Evolutionary conservation across 2,329 filamentous ascomycete species (phyloP), one percentile per base, ranked within the genome.

Genomic region (Calonectria pauciramosa): DNA sequence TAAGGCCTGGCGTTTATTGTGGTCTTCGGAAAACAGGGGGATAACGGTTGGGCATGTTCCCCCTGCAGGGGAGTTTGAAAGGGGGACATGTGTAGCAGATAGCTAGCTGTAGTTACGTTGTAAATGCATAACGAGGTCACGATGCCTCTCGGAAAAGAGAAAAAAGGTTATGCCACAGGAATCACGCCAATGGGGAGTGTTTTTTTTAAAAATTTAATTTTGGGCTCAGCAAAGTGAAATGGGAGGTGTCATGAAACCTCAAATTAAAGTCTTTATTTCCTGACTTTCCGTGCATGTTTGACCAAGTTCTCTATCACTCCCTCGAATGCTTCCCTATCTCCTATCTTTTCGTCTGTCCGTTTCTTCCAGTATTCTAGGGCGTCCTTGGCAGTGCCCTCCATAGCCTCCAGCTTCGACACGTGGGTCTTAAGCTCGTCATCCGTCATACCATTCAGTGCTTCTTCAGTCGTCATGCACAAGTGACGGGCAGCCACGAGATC

Each of bases 221-320:
- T 41, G 54, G 60, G 26, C 30, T 38, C 32, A 47, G 38, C 13
- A 54, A n/a, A 47, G 38, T 47, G 20, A 30, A 10, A 7, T 63
- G 26, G 49, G 34, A 18, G 41, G 38, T 28, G 28, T 66, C 14
- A 72, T 67, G 23, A 34, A 59, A n/a, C 49, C 59, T 44, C 44
- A 20, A 68, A 77, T 77, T 72, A 76, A 30, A 73, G 51, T 59
- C 44, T 78, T 86, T 87, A 95, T 86, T 96, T 97, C 82, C 95
- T 91, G 71, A 95, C 92, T 86, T 96, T 95, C 84, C 95, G 90
- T 65, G 95, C 95, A 86, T 98, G 95, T 84, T 96, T 97, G 54
- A 98, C 96, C 78, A 99, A 85, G 84, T 98, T 98, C 86, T 98
- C 96, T 89, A 99, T 98, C 20, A 99, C 96, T 0, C 95, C 96